A percentile compares a stretch with the other conserved stretches of the same genome.
Evolutionary conservation across 768 basidiomycete genomes (phyloP).

Genomic region (Lepiota brunneoincarnata): DNA sequence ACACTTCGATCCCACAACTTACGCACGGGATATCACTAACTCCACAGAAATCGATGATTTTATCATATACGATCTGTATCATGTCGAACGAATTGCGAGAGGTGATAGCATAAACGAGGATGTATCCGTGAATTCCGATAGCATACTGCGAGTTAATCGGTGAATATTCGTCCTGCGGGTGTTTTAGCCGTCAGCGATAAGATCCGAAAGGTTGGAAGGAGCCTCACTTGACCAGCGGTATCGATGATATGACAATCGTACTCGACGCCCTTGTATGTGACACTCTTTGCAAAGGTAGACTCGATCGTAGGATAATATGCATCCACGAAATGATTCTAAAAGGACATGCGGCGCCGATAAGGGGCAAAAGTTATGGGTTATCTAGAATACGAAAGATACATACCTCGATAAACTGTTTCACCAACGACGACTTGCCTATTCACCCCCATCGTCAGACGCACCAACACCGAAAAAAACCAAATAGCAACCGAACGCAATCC

Average conservation of each 20-base stretch:
- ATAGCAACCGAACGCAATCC: not conserved
- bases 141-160: slow-evolving; percentile 92
- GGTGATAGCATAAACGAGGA: slow-evolving; percentile 94
- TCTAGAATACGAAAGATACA: not conserved
- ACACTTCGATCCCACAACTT: slow-evolving; percentile 88
- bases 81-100: slow-evolving; percentile 91
- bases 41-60: slow-evolving; percentile 92
- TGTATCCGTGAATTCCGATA: slow-evolving; percentile 95
- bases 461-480: slow-evolving; percentile 2
- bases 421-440: slow-evolving; percentile 92
- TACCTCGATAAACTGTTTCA: slow-evolving; percentile 87
- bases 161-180: slow-evolving; percentile 84
- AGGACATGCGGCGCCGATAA: not conserved
- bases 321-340: slow-evolving; percentile 77
- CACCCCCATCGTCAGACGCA: not conserved
- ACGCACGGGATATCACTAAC: slow-evolving; percentile 87
- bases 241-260: slow-evolving; percentile 98
- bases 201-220: not conserved
- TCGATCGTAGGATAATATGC: slow-evolving; percentile 97
- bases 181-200: not conserved
- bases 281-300: slow-evolving; percentile 79
- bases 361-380: no score
- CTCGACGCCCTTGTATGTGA: slow-evolving; percentile 84
- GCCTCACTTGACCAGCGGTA: slow-evolving; percentile 91
- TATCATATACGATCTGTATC: slow-evolving; percentile 93